A percentile compares a stretch with the other conserved stretches of the same genome.
phyloP scores from a whole-genome alignment of 2,329 filamentous ascomycete species.

The Beauveria brongniartii region DNA sequence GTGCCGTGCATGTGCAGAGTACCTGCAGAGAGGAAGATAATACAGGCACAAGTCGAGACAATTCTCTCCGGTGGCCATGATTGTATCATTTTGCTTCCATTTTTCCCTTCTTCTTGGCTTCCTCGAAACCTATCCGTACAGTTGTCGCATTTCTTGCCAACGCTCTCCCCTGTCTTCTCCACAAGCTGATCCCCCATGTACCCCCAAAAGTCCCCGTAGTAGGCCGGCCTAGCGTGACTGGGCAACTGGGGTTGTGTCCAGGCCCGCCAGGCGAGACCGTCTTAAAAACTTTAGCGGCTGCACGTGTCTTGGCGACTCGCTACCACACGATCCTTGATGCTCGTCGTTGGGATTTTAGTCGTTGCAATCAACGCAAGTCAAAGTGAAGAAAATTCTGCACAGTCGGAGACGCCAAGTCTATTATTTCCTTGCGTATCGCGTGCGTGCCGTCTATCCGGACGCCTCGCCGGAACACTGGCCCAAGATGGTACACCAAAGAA shows the following conservation, averaged over 20 bases:
- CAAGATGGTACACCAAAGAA: not conserved
- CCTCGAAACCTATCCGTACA: not conserved
- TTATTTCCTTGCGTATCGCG: not conserved
- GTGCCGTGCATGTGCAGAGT: not conserved
- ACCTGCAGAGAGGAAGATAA: not conserved
- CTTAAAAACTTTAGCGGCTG: not conserved
- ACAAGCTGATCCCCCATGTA: not conserved
- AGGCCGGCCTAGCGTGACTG: not conserved
- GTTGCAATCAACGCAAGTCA: not conserved
- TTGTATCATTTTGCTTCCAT: not conserved
- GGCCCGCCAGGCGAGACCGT: not conserved
- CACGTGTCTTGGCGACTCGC: not conserved
- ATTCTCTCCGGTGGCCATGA: too few species aligned
- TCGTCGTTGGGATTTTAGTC: not conserved
- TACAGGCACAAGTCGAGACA: not conserved
- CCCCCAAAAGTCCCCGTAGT: not conserved
- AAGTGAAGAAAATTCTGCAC: not conserved
- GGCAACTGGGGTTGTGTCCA: not conserved
- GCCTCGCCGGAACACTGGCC: not conserved
- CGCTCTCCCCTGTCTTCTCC: not conserved
- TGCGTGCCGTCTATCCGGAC: constrained; percentile 4
- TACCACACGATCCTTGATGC: not conserved
- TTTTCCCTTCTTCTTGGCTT: not conserved
- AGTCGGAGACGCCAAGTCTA: not conserved
- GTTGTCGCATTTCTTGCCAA: not conserved